A percentile compares a stretch with the other conserved stretches of the same genome.
Evolutionary conservation across 805 yeast species (phyloP).

Genomic region (Saturnispora sekii): DNA sequence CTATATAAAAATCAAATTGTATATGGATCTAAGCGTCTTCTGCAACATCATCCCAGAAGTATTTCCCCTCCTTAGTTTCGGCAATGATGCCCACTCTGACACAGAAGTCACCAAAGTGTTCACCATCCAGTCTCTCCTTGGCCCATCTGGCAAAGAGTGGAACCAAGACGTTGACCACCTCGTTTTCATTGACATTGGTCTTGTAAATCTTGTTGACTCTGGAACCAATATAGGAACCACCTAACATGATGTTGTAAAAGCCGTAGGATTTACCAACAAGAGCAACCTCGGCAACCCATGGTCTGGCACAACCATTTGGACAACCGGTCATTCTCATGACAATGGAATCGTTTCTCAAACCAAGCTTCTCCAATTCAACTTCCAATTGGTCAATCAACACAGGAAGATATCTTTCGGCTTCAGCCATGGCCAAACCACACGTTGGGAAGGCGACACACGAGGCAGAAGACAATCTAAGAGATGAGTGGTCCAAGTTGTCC

Average conservation of each 20-base stretch:
- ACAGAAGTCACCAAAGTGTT: conserved; percentile 91
- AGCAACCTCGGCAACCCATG: conserved; percentile 96
- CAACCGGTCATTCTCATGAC: conserved; percentile 99
- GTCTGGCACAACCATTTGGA: conserved; percentile 98
- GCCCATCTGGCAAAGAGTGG: conserved; percentile 94
- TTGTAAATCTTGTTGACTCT: conserved; percentile 84
- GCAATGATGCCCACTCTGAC: conserved; percentile 80
- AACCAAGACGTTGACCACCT: conserved; percentile 63
- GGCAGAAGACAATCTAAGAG: conserved; percentile 79
- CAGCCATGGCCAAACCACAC: conserved; percentile 98
- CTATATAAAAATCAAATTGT: background rate
- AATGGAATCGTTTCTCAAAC: conserved; percentile 86
- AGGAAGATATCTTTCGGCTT: conserved; percentile 88
- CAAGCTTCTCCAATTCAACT: conserved; percentile 79
- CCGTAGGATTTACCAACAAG: conserved; percentile 92
- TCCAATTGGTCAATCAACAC: conserved; percentile 73
- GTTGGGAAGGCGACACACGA: conserved; percentile 99
- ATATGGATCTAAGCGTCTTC: conserved; percentile 36
- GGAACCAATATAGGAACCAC: conserved; percentile 93
- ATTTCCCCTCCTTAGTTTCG: conserved; percentile 83
- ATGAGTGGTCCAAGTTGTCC: conserved; percentile 68
- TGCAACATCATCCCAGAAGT: conserved; percentile 89
- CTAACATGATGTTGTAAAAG: conserved; percentile 86
- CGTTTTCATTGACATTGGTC: conserved; percentile 84
- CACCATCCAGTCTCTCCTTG: conserved; percentile 80